Evolutionary conservation across 2,329 filamentous ascomycete genomes (phyloP), one percentile per base, ranked within the genome.

Genomic region (Aphanocladium album): DNA sequence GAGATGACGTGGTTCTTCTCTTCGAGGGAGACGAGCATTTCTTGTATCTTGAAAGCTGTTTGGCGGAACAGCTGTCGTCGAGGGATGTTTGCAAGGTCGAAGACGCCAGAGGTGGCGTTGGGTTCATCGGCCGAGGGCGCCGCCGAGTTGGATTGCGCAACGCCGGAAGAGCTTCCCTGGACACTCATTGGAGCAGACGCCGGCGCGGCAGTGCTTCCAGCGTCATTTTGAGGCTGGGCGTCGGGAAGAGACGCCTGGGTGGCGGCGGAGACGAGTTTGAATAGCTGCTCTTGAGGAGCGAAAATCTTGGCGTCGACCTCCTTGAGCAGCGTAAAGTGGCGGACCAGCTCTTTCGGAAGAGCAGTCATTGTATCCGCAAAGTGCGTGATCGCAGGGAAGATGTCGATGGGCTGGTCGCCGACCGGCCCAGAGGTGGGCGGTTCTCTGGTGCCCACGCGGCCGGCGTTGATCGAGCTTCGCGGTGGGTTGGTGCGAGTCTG

Each of bases 261-360:
- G 63, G 89, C 85, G 57, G 82, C 82, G 63, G 87, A 81, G 67
- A 96, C 84, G 63, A 96, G 82, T 70, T 89, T 83, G 70, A 89
- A 87, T 62, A 99, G 82, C 69, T 88, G 84, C 68, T 95, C 89
- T 73, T 96, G 91, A 7, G 95, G 89, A 27, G 87, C 87, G 75
- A 93, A 95, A 65, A 96, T 90, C 77, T 99, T 99, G 64, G 93
- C 93, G 78, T 99, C 95, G 52, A 98, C 95, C 77, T 99, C 95
- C 74, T 97, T 97, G 67, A 99, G 82, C 60, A 98, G 83, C 37
- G 93, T 97, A 68, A 96, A 96, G 74, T 99, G 93, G 71, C 92
- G 88, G 67, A 96, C 91, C 55, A 97, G 90, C 77, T 99, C 95
- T 73, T 93, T 93, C 5, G 95, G 95, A 27, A 99, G 84, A 43